These are phyloP conservation scores for Fusarium xyrophilum DNA, from an alignment of 2,329 filamentous ascomycete genomes.

Conservation along the genomic window DNA sequence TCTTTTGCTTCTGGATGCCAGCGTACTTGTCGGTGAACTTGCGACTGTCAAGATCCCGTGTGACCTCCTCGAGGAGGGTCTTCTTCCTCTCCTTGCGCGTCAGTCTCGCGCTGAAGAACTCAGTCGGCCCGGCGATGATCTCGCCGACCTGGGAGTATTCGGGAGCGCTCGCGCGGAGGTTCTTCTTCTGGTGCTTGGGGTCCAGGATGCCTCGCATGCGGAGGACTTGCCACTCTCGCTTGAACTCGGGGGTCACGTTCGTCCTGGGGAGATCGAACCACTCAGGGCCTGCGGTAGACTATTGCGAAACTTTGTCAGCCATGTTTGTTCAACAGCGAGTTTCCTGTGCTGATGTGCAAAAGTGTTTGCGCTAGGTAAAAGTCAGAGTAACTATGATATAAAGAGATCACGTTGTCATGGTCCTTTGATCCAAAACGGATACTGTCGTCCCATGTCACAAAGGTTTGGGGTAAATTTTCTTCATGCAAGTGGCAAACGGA, in stretches of 20 bases:
- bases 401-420: constrained; percentile 67
- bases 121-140: constrained; percentile 85
- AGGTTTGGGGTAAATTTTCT: constrained; percentile 46
- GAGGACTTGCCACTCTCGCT: constrained; percentile 86
- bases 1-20: constrained; percentile 82
- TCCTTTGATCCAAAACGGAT: constrained; percentile 54
- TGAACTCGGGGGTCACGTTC: constrained; percentile 81
- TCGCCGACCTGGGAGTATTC: constrained; percentile 90
- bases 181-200: constrained; percentile 92
- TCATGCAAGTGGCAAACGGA: constrained; percentile 47
- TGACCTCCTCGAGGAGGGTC: constrained; percentile 84
- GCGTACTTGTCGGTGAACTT: constrained; percentile 89
- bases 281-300: constrained; percentile 73
- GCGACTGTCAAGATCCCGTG: constrained; percentile 58
- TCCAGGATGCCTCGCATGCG: constrained; percentile 90
- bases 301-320: constrained; percentile 30
- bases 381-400: constrained; percentile 79
- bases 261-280: constrained; percentile 93
- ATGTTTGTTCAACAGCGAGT: neutral
- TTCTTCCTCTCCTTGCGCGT: constrained; percentile 87
- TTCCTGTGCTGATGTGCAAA: neutral
- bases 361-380: constrained; percentile 25
- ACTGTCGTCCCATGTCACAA: constrained; percentile 49
- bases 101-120: constrained; percentile 82
- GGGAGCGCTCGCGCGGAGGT: constrained; percentile 70